A percentile compares a stretch with the other conserved stretches of the same genome.
phyloP scores from a whole-genome alignment of 2,329 filamentous ascomycete species.

The Elsinoe perseae region DNA sequence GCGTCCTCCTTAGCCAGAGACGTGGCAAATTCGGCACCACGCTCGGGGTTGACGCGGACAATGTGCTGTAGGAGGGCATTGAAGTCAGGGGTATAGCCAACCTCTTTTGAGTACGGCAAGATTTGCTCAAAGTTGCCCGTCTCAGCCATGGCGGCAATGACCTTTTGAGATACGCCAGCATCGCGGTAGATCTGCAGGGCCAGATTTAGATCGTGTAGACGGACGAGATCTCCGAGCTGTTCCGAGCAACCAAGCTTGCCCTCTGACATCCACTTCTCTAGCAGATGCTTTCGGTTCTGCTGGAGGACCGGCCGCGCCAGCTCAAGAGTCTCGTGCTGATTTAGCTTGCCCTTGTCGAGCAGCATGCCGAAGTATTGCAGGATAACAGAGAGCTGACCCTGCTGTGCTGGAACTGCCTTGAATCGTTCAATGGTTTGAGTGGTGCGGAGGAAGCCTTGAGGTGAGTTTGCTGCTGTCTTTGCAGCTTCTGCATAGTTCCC shows the following conservation, averaged over 20 bases:
- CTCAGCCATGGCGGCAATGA: constrained; percentile 89
- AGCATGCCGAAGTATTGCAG: constrained; percentile 97
- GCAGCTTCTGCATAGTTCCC: constrained; percentile 83
- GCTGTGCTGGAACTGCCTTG: constrained; percentile 73
- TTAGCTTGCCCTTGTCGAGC: constrained; percentile 87
- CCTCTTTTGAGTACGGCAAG: constrained; percentile 76
- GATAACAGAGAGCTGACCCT: constrained; percentile 84
- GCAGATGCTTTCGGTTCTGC: constrained; percentile 87
- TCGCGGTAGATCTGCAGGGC: constrained; percentile 85
- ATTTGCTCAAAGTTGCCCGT: constrained; percentile 97
- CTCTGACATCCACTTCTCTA: constrained; percentile 97
- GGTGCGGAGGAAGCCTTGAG: constrained; percentile 88
- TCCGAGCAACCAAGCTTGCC: constrained; percentile 94
- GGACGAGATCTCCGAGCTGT: constrained; percentile 89
- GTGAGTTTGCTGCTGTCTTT: constrained; percentile 93
- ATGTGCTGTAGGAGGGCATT: constrained; percentile 88
- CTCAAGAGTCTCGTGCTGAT: constrained; percentile 89
- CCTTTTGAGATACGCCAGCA: constrained; percentile 85
- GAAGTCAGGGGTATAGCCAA: constrained; percentile 90
- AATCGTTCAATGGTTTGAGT: constrained; percentile 93
- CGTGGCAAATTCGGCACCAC: constrained; percentile 90
- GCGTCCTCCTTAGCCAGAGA: constrained; percentile 82
- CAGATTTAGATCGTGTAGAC: constrained; percentile 78
- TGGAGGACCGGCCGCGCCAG: constrained; percentile 84
- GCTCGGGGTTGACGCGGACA: constrained; percentile 82